These are phyloP conservation scores for Penicillium turbatum DNA, from an alignment of 495 filamentous ascomycete species.

Conservation along the genomic window DNA sequence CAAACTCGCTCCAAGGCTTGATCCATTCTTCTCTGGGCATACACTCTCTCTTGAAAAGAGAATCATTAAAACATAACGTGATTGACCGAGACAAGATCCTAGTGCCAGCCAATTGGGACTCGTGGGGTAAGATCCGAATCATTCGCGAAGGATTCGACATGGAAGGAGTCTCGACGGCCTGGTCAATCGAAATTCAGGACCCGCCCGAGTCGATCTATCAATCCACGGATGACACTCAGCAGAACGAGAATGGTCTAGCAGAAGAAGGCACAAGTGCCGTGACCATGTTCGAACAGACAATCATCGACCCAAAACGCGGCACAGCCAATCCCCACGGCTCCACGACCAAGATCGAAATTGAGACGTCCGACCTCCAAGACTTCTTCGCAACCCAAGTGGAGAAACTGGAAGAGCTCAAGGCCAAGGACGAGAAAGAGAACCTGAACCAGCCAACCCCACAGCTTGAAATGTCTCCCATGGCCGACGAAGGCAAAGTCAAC, in stretches of 20 bases:
- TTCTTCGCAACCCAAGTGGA: conserved; percentile 74
- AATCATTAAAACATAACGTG: conserved; percentile 86
- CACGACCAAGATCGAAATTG: conserved; percentile 55
- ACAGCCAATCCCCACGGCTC: conserved; percentile 46
- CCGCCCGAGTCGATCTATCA: conserved; percentile 35
- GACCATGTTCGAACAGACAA: conserved; percentile 71
- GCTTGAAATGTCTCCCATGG: conserved; percentile 45
- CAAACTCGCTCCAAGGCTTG: conserved; percentile 74
- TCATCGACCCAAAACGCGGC: conserved; percentile 65
- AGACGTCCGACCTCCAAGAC: conserved; percentile 69
- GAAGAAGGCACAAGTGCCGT: conserved; percentile 56
- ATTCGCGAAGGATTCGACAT: conserved; percentile 92
- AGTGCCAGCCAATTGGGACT: conserved; percentile 96
- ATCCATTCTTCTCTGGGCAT: conserved; percentile 87
- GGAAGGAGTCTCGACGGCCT: conserved; percentile 76
- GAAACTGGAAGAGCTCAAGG: conserved; percentile 62
- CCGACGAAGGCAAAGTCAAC: conserved; percentile 59
- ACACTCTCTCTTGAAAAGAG: conserved; percentile 77
- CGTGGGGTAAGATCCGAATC: conserved; percentile 95
- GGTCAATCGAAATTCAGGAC: conserved; percentile 75
- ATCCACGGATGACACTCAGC: conserved; percentile 13
- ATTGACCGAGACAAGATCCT: conserved; percentile 94
- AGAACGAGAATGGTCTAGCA: conserved; percentile 21
- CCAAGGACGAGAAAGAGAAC: conserved; percentile 58
- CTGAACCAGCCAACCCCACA: conserved; percentile 35